Conservation (phyloP, 163 green algal species). For the Volvox carteri region DNA sequence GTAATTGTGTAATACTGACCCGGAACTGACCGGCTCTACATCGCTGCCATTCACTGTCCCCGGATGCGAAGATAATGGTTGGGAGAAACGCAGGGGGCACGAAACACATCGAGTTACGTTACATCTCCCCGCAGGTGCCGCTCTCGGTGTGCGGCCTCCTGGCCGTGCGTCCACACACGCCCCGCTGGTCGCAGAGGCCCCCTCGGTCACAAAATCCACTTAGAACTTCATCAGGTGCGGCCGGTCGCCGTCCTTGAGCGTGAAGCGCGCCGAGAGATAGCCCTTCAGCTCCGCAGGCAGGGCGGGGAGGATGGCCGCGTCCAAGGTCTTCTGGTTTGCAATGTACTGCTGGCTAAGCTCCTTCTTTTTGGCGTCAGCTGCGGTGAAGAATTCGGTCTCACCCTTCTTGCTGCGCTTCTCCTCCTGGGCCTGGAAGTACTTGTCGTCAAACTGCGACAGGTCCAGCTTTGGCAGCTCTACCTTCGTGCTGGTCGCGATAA, state of each 20-base stretch:
- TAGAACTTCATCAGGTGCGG: constrained; percentile 99
- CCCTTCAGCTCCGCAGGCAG: constrained; percentile 83
- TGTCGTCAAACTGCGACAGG: constrained; percentile 91
- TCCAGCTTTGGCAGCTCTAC: constrained; percentile 83
- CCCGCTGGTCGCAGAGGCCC: background rate
- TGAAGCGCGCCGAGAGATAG: constrained; percentile 95
- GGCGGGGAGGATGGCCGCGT: constrained; percentile 83
- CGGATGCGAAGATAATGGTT: no score
- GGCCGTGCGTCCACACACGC: background rate
- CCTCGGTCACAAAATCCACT: constrained; percentile 46
- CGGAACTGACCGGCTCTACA: no score
- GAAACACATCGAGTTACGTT: constrained; percentile 12
- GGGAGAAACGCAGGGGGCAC: background rate
- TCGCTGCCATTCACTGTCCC: no score
- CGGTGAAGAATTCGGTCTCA: constrained; percentile 91
- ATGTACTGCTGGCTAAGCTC: constrained; percentile 90
- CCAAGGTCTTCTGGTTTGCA: constrained; percentile 95
- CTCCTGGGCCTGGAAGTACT: constrained; percentile 94
- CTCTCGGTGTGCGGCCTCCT: background rate
- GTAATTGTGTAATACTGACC: no score
- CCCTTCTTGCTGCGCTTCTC: constrained; percentile 84
- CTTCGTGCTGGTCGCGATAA: constrained; percentile 98
- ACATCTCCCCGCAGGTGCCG: constrained; percentile 46
- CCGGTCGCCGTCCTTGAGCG: constrained; percentile 90
- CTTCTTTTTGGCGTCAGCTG: constrained; percentile 79